Evolutionary conservation across 352 stramenopile species (phyloP).

Genomic region (Phytophthora tentaculata): DNA sequence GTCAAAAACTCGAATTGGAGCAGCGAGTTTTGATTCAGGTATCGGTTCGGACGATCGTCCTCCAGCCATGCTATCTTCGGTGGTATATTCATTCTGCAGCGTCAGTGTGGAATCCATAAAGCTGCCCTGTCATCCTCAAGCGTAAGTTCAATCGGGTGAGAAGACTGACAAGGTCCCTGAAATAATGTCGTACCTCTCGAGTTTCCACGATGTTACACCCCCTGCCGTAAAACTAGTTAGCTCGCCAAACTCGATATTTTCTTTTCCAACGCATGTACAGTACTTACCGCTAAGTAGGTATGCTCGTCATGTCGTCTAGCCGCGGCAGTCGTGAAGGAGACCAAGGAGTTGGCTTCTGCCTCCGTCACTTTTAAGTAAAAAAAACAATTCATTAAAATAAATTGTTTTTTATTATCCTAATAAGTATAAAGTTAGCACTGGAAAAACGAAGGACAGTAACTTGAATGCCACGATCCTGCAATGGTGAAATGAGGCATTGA

Average conservation of each 20-base stretch:
- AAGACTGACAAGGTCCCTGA: too few relatives aligned
- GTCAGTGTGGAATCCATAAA: slow-evolving; percentile 34
- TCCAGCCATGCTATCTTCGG: slow-evolving; percentile 14
- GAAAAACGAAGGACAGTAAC: too few relatives aligned
- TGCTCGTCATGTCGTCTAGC: too few relatives aligned
- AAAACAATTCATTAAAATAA: too few relatives aligned
- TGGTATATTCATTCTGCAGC: slow-evolving; percentile 9
- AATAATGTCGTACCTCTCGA: slow-evolving; percentile 28
- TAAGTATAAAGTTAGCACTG: too few relatives aligned
- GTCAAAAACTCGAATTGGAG: slow-evolving; percentile 39
- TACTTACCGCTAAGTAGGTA: slow-evolving; percentile 58
- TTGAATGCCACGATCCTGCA: too few relatives aligned
- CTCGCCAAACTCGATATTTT: not conserved
- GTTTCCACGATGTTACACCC: slow-evolving; percentile 45
- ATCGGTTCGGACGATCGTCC: slow-evolving; percentile 9
- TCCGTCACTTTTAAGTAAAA: too few relatives aligned
- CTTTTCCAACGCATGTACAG: not conserved
- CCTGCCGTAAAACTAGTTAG: slow-evolving; percentile 27
- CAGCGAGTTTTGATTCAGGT: slow-evolving; percentile 1
- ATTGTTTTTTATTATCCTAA: too few relatives aligned
- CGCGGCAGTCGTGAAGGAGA: too few relatives aligned
- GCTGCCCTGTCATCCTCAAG: slow-evolving; percentile 28
- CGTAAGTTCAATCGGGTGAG: not conserved
- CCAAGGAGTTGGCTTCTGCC: too few relatives aligned
- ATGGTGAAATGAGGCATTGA: too few relatives aligned